phyloP scores from a whole-genome alignment of 2,329 filamentous ascomycete genomes.

The Dothideomycetes sp. region DNA sequence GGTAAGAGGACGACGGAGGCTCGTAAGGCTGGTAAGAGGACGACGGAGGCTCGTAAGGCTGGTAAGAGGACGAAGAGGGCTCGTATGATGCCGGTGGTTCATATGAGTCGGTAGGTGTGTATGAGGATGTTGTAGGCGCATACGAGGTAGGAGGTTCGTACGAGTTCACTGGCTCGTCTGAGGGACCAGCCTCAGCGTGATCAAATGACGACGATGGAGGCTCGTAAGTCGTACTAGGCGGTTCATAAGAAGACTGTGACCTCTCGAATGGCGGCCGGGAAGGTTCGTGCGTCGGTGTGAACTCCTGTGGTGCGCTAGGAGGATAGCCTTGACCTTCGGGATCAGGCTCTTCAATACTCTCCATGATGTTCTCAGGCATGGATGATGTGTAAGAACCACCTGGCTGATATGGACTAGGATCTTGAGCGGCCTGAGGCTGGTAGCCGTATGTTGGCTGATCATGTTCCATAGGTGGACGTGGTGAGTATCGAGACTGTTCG shows the following conservation, averaged over 20 bases:
- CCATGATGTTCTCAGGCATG: background rate
- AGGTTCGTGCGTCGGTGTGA: background rate
- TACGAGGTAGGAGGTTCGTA: conserved; percentile 14
- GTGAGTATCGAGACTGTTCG: conserved; percentile 3
- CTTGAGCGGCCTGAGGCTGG: conserved; percentile 8
- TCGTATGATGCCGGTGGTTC: conserved; percentile 12
- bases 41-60: conserved; percentile 50
- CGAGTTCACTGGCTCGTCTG: background rate
- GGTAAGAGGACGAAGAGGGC: conserved; percentile 10
- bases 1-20: conserved; percentile 7
- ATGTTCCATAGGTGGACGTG: conserved; percentile 7
- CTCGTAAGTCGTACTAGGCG: conserved; percentile 2
- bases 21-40: conserved; percentile 33
- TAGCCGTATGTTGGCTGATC: conserved; percentile 5
- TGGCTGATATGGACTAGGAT: conserved; percentile 3
- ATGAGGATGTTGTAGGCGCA: conserved; percentile 8
- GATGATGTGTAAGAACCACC: conserved; percentile 1
- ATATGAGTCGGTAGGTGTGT: conserved; percentile 3
- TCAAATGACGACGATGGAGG: too few species aligned
- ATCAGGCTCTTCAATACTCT: background rate
- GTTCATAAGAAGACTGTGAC: background rate
- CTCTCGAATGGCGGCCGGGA: background rate
- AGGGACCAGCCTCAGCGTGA: too few species aligned
- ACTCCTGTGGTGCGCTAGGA: background rate
- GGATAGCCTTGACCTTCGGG: background rate